Evolutionary conservation across 2,329 filamentous ascomycete species (phyloP), one percentile per base, ranked within the genome.

Genomic region (Stenocarpella maydis): DNA sequence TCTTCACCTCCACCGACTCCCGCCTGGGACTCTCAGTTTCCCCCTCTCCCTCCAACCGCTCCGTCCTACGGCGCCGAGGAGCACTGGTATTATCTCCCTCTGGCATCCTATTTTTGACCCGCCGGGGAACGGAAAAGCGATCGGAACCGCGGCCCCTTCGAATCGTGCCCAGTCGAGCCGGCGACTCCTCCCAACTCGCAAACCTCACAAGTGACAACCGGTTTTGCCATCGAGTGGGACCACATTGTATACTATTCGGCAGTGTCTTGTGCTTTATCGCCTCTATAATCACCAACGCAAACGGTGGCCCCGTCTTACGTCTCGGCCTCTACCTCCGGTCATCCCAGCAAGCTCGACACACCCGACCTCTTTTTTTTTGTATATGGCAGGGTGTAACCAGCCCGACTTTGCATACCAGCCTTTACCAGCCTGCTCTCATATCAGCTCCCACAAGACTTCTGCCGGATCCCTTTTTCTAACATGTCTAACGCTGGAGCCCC

Each of bases 401-500:
- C 63, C 37, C 28, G 34, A 10, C 12, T 43, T 54, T 45, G 37
- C 28, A 52, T 54, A 45, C 55, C 50, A 37, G 1, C 3, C 50
- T 45, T 26, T 10, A 31, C 14, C 31, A 28, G 28, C 28, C 2
- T 19, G 41, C 19, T n/a, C 14, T n/a, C n/a, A n/a, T n/a, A 17
- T 1, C 8, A 28, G n/a, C n/a, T 28, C 50, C 21, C 64, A 34
- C 21, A 37, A 41, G n/a, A 45, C 31, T 58, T 26, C 45, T 24
- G 31, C 52, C 24, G 21, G 4, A 41, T 21, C 10, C 12, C n/a
- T 41, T 15, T 43, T 24, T 24, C 17, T 10, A 67, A 43, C 0
- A 71, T 71, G 69, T 41, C 61, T 7, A 45, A 24, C 67, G 37
- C 49, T 63, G 69, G 53, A 55, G 24, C n/a, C 31, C 60, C 67